Percentiles rank a stretch among this genome's conserved stretches.
Conservation (phyloP, 768 basidiomycete genomes). For the Phallus indusiatus region DNA sequence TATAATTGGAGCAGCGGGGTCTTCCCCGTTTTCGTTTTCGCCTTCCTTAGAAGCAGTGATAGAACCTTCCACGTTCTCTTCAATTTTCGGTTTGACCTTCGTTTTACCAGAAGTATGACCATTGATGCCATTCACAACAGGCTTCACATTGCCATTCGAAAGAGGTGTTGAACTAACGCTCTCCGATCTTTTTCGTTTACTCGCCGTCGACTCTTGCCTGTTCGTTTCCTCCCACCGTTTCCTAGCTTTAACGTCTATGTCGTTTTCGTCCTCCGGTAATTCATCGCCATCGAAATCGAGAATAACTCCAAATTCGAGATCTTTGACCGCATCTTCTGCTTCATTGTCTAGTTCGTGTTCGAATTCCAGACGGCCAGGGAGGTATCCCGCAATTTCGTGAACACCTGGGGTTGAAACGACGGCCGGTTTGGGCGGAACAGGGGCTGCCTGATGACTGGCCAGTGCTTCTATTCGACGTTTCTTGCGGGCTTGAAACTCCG, state of each 20-base stretch:
- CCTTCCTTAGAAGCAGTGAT: constrained; percentile 33
- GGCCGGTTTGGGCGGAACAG: constrained; percentile 53
- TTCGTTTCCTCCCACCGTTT: constrained; percentile 28
- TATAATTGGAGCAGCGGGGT: constrained; percentile 52
- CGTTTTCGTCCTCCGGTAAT: constrained; percentile 69
- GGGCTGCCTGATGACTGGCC: constrained; percentile 41
- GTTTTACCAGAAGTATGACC: constrained; percentile 20
- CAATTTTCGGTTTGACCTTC: constrained; percentile 9
- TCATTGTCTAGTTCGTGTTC: constrained; percentile 97
- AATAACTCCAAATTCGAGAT: constrained; percentile 92
- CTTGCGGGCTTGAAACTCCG: constrained; percentile 83
- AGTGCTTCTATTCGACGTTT: constrained; percentile 80
- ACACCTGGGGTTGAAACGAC: constrained; percentile 86
- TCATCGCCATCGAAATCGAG: constrained; percentile 76
- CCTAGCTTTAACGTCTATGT: constrained; percentile 55
- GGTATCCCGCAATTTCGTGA: constrained; percentile 86
- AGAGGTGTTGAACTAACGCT: constrained; percentile 7
- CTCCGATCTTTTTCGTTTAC: constrained; percentile 13
- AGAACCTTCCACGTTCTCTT: constrained; percentile 29
- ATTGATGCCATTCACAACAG: constrained; percentile 21
- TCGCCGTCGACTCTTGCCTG: constrained; percentile 16
- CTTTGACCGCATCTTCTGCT: constrained; percentile 90
- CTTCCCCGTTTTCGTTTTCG: constrained; percentile 35
- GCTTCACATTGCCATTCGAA: not conserved
- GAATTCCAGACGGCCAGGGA: constrained; percentile 96